These are phyloP conservation scores for Acer saccharum DNA, from an alignment of 345 rosid genomes.

Conservation along the genomic window DNA sequence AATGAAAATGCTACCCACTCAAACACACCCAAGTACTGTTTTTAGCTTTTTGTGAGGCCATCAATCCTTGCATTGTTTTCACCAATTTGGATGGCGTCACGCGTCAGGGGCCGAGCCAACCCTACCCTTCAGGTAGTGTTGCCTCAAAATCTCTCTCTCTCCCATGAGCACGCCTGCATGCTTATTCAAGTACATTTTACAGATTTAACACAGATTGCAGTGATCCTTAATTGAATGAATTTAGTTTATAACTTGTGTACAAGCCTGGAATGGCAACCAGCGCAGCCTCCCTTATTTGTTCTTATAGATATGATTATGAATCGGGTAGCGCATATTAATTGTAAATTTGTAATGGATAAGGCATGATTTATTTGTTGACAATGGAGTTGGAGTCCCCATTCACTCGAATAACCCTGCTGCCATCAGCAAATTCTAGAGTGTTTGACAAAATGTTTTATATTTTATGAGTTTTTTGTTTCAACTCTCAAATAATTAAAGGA, in stretches of 20 bases:
- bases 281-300: neutral
- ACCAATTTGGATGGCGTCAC: constrained; percentile 15
- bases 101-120: constrained; percentile 13
- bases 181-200: neutral
- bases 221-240: neutral
- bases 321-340: neutral
- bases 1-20: constrained; percentile 43
- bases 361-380: neutral
- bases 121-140: constrained; percentile 24
- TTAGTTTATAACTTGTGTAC: neutral
- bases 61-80: constrained; percentile 25
- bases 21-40: constrained; percentile 18
- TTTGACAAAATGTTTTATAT: neutral
- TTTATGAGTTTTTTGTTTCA: neutral
- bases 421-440: neutral
- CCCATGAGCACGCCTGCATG: neutral
- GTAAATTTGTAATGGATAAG: neutral
- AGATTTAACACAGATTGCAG: neutral
- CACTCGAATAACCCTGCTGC: neutral
- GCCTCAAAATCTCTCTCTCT: neutral
- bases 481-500: neutral
- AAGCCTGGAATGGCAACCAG: neutral
- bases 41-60: constrained; percentile 24
- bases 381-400: neutral
- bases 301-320: no score